A percentile compares a stretch with the other conserved stretches of the same genome.
Evolutionary conservation across 306 rosid species (phyloP).

Genomic region (Sindora glabra): DNA sequence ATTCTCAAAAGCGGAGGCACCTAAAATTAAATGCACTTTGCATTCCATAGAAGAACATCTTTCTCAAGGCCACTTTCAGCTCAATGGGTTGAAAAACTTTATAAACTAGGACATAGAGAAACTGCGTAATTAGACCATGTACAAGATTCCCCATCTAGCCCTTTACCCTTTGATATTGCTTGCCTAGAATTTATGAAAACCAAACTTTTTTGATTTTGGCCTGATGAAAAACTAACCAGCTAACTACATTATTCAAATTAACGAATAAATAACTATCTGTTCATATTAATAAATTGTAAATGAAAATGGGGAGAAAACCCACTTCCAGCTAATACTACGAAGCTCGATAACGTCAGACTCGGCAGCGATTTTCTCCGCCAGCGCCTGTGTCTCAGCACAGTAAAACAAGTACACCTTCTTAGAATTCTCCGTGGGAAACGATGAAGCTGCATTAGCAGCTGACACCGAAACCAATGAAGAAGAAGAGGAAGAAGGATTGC

Average conservation of each 20-base stretch:
- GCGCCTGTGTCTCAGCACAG: slow-evolving; percentile 71
- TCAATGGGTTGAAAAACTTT: background rate
- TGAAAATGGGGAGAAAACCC: background rate
- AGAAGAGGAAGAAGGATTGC: slow-evolving; percentile 26
- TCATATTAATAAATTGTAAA: background rate
- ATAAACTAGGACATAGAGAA: too few species aligned
- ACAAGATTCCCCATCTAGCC: too few species aligned
- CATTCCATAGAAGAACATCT: background rate
- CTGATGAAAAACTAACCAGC: background rate
- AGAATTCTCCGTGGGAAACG: slow-evolving; percentile 26
- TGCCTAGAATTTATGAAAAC: too few species aligned
- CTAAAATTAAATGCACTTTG: background rate
- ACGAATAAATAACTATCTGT: background rate
- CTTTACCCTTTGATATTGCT: too few species aligned
- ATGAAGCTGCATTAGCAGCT: slow-evolving; percentile 25
- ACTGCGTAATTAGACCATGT: too few species aligned
- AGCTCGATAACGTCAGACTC: slow-evolving; percentile 68
- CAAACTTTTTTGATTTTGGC: too few species aligned
- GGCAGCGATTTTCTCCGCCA: slow-evolving; percentile 68
- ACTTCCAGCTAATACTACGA: slow-evolving; percentile 75
- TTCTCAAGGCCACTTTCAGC: background rate
- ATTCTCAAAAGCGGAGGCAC: background rate
- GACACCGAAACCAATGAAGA: slow-evolving; percentile 41
- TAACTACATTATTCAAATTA: slow-evolving; percentile 17
- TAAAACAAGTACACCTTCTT: slow-evolving; percentile 74